Evolutionary conservation across 2,329 filamentous ascomycete genomes (phyloP), one percentile per base, ranked within the genome.

Genomic region (Diplodia sapinea): DNA sequence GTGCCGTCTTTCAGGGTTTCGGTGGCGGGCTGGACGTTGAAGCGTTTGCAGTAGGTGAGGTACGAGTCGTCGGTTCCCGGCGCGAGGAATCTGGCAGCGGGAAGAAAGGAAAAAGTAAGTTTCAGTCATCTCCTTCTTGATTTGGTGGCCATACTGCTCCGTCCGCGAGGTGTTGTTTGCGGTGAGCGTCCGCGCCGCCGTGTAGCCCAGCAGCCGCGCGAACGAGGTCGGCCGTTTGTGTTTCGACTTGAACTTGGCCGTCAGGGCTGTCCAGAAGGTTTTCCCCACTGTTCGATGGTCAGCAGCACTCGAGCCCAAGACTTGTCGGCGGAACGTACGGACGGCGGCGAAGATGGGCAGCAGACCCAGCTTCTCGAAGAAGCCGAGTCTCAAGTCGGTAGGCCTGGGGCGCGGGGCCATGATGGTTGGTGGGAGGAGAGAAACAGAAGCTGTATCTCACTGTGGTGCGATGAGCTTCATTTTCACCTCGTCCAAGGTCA

Each of bases 1-100:
- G 65, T 66, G n/a, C 65, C 65, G 23, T 66, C 65, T 13, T 59
- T 56, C 43, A 66, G 65, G 23, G 36, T 66, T 20, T 66, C 65
- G 43, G 49, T 59, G 3, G 17, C 54, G 26, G 54, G 55, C 20
- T 59, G 54, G 54, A 51, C 43, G 49, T 61, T 61, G 54, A 13
- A 23, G 8, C 51, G 54, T 7, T 59, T 57, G 47, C 65, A 66
- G 40, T 49, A 66, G 4, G 47, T 33, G n/a, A 40, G 47, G 55
- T 66, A 66, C 11, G 38, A 29, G 33, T 66, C 65, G 9, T 61
- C 65, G 0, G 65, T 59, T 17, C 55, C 65, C 5, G 54, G 54
- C 1, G 55, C 43, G 13, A 36, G 11, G n/a, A 29, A 43, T 54
- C 65, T 66, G 47, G 2, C 43, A 15, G 4, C 0, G 55, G 8